phyloP scores from a whole-genome alignment of 2,329 filamentous ascomycete species.

The Fusarium decemcellulare region DNA sequence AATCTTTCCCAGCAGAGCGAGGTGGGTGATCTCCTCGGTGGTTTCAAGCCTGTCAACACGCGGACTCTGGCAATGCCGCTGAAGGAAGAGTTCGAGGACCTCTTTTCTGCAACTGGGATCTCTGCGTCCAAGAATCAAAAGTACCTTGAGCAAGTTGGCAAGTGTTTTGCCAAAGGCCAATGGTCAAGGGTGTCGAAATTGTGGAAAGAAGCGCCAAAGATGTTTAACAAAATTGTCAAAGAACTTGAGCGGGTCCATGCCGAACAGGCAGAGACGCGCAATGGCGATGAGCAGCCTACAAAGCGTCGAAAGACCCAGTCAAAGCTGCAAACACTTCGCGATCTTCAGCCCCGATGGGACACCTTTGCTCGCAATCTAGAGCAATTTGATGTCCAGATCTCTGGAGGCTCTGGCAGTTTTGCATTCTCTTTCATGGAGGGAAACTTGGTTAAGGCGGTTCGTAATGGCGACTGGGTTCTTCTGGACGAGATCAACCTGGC shows the following conservation, averaged over 20 bases:
- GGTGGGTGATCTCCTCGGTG: conserved; percentile 93
- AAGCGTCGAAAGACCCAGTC: conserved; percentile 78
- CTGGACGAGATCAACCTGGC: conserved; percentile 98
- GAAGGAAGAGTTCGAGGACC: conserved; percentile 92
- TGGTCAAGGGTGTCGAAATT: conserved; percentile 90
- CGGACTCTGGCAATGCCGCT: conserved; percentile 89
- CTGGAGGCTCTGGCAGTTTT: conserved; percentile 80
- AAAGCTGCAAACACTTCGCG: conserved; percentile 74
- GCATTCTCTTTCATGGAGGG: conserved; percentile 97
- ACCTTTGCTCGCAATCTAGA: conserved; percentile 81
- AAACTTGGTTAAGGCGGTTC: conserved; percentile 94
- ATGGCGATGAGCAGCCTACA: conserved; percentile 67
- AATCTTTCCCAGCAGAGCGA: conserved; percentile 99
- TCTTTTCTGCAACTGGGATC: conserved; percentile 89
- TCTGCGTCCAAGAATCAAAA: conserved; percentile 89
- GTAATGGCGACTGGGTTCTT: conserved; percentile 97
- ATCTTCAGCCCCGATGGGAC: conserved; percentile 80
- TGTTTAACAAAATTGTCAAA: conserved; percentile 81
- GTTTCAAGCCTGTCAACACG: conserved; percentile 95
- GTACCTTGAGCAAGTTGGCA: conserved; percentile 85
- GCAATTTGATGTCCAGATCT: conserved; percentile 85
- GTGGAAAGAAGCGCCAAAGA: conserved; percentile 90
- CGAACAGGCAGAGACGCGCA: conserved; percentile 53
- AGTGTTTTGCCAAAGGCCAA: conserved; percentile 83
- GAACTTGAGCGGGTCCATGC: conserved; percentile 64